Conservation (phyloP, 805 yeast species). For the Starmera quercuum region DNA sequence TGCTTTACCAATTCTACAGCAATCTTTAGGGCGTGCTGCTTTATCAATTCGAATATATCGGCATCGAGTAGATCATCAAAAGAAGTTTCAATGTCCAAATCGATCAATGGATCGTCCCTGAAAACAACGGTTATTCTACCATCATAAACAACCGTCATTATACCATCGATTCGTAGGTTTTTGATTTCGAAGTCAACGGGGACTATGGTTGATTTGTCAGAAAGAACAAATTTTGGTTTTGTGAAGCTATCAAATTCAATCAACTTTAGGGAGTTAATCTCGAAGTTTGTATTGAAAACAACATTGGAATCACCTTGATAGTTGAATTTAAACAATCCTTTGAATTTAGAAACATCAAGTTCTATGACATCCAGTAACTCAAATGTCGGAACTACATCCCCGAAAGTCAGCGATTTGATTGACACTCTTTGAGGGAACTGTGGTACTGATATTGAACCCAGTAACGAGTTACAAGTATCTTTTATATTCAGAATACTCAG, state of each 20-base stretch:
- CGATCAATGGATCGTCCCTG: conserved; percentile 17
- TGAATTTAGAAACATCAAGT: conserved; percentile 11
- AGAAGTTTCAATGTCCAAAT: conserved; percentile 16
- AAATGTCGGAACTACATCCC: conserved; percentile 11
- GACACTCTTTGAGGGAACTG: conserved; percentile 15
- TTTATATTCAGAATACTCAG: conserved; percentile 14
- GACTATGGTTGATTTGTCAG: conserved; percentile 15
- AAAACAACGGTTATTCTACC: conserved; percentile 16
- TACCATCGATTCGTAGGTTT: conserved; percentile 12
- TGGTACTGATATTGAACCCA: conserved; percentile 10
- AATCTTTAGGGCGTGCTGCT: conserved; percentile 12
- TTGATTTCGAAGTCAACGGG: conserved; percentile 18
- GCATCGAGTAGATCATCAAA: conserved; percentile 21
- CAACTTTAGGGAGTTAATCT: conserved; percentile 16
- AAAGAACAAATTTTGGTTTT: conserved; percentile 16
- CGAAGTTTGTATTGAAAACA: conserved; percentile 13
- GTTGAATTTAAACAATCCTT: conserved; percentile 16
- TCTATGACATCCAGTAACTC: conserved; percentile 17
- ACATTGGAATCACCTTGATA: conserved; percentile 15
- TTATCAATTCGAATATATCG: conserved; percentile 13
- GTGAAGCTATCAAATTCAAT: conserved; percentile 20
- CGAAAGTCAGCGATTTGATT: conserved; percentile 10
- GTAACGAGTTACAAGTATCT: conserved; percentile 12
- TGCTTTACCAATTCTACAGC: conserved; percentile 12
- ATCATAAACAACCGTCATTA: conserved; percentile 14